These are phyloP conservation scores for Aureobasidium sp. DNA, from an alignment of 2,329 filamentous ascomycete genomes.

Conservation along the genomic window DNA sequence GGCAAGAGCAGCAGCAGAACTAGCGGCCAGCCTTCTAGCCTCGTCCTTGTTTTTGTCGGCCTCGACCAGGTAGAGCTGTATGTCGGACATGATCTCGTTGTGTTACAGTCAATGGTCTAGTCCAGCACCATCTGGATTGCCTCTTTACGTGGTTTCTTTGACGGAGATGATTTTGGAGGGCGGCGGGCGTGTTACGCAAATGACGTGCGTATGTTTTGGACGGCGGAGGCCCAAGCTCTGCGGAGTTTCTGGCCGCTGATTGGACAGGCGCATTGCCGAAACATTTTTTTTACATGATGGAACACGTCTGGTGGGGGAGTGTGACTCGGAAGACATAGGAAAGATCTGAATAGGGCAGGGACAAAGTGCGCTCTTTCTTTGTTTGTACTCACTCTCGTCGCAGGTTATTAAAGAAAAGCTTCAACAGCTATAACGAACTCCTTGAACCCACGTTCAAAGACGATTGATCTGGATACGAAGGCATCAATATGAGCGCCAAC, in stretches of 20 bases:
- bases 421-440: conserved; percentile 3
- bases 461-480: background rate
- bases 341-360: background rate
- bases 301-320: background rate
- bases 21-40: conserved; percentile 35
- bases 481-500: conserved; percentile 3
- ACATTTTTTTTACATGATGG: conserved; percentile 9
- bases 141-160: background rate
- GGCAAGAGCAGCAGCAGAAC: conserved; percentile 44
- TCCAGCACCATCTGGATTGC: background rate
- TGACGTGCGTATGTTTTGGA: background rate
- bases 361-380: background rate
- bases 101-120: conserved; percentile 14
- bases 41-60: conserved; percentile 41
- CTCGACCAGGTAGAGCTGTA: conserved; percentile 45
- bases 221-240: background rate
- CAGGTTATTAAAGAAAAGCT: background rate
- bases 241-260: background rate
- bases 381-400: background rate
- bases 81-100: conserved; percentile 39
- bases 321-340: conserved; percentile 2
- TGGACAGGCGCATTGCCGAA: background rate
- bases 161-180: background rate
- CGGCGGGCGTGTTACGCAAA: background rate
- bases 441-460: background rate